These are phyloP conservation scores for Zanthoxylum bungeanum DNA, from an alignment of 345 rosid species.

Conservation along the genomic window DNA sequence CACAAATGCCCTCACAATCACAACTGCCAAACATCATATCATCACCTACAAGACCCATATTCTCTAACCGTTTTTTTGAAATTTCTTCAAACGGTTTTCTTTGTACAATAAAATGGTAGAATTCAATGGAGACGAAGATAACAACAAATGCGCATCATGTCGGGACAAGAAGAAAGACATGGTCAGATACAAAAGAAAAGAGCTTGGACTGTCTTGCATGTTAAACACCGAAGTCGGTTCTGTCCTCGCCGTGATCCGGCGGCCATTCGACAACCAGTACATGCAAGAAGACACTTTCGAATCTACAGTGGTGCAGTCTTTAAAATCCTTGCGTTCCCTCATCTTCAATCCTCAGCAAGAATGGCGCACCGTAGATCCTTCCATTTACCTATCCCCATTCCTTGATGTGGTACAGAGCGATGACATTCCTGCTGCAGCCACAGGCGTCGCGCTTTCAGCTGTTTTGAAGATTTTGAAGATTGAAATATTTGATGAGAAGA, in stretches of 20 bases:
- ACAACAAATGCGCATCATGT: conserved; percentile 6
- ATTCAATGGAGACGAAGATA: conserved; percentile 21
- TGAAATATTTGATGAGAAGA: conserved; percentile 70
- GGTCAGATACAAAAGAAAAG: conserved; percentile 39
- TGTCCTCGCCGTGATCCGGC: conserved; percentile 70
- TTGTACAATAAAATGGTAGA: neutral
- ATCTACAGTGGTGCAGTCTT: conserved; percentile 51
- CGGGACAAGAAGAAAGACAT: conserved; percentile 23
- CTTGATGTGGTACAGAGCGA: conserved; percentile 81
- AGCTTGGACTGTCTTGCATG: conserved; percentile 80
- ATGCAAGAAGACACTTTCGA: conserved; percentile 56
- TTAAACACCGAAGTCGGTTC: conserved; percentile 91
- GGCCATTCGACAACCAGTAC: conserved; percentile 45
- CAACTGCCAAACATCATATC: neutral
- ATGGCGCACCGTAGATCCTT: conserved; percentile 78
- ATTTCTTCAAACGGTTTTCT: neutral
- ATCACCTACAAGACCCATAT: neutral
- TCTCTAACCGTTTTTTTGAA: conserved; percentile 16
- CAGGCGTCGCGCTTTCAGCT: conserved; percentile 61
- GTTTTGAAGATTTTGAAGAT: conserved; percentile 60
- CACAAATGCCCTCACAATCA: neutral
- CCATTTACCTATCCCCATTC: conserved; percentile 73
- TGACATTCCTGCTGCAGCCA: conserved; percentile 74
- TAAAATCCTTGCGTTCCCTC: conserved; percentile 71
- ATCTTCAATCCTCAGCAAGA: conserved; percentile 92